Conservation (phyloP, 495 filamentous ascomycete genomes). For the Penicillium verhagenii region DNA sequence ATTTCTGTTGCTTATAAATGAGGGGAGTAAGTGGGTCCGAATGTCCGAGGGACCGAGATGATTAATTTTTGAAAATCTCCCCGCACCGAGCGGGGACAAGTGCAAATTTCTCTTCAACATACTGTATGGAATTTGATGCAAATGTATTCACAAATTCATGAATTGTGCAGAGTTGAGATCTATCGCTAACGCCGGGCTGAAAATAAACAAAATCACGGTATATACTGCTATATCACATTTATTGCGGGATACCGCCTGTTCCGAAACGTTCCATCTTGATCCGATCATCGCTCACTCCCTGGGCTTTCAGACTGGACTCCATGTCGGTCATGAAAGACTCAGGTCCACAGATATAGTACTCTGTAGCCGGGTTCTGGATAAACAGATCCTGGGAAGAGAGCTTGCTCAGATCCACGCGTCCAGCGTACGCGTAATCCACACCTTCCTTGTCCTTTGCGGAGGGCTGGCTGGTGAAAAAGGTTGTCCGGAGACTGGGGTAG, state of each 20-base stretch:
- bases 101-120: background rate
- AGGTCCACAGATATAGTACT: slow-evolving; percentile 72
- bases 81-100: background rate
- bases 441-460: slow-evolving; percentile 48
- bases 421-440: slow-evolving; percentile 53
- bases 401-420: slow-evolving; percentile 55
- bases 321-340: slow-evolving; percentile 62
- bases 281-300: slow-evolving; percentile 53
- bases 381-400: slow-evolving; percentile 54
- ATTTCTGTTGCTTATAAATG: background rate
- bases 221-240: too few species aligned
- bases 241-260: slow-evolving; percentile 47
- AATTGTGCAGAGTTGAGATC: background rate
- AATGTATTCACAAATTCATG: background rate
- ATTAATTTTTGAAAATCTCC: background rate
- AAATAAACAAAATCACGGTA: too few species aligned
- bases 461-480: slow-evolving; percentile 40
- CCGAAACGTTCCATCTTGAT: slow-evolving; percentile 69
- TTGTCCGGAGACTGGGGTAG: slow-evolving; percentile 37
- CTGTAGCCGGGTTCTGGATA: slow-evolving; percentile 49
- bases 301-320: slow-evolving; percentile 41
- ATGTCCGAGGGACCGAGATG: background rate
- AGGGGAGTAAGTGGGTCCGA: background rate
- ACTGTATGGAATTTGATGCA: background rate
- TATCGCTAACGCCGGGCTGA: background rate